Evolutionary conservation across 1,284 basidiomycete genomes (phyloP).

Genomic region (Cryptococcus hybrid): DNA sequence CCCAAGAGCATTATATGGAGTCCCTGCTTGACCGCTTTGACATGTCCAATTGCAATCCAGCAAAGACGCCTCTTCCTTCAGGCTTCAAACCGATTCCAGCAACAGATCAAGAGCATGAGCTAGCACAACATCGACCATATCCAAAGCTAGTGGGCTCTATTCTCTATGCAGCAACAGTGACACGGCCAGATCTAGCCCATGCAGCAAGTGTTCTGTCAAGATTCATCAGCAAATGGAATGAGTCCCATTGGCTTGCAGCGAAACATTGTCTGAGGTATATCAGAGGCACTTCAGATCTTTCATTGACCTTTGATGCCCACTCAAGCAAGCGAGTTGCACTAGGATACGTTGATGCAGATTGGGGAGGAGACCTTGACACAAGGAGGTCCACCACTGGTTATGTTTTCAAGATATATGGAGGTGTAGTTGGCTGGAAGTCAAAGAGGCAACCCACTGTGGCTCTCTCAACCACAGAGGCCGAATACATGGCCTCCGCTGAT

Average conservation of each 20-base stretch:
- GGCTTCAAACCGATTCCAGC: not conserved
- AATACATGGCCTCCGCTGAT: conserved; percentile 12
- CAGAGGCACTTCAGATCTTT: too few species aligned
- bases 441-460: conserved; percentile 26
- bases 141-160: conserved; percentile 13
- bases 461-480: conserved; percentile 13
- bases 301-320: conserved; percentile 11
- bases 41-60: conserved; percentile 14
- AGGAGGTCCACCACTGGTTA: conserved; percentile 31
- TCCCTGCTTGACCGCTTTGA: conserved; percentile 18
- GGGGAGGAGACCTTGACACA: conserved; percentile 9
- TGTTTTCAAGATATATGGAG: conserved; percentile 20
- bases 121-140: conserved; percentile 10
- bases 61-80: not conserved
- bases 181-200: conserved; percentile 22
- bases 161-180: conserved; percentile 7
- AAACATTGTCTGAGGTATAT: too few species aligned
- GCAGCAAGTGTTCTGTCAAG: conserved; percentile 6
- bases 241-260: too few species aligned
- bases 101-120: conserved; percentile 6
- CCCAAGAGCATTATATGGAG: conserved; percentile 20
- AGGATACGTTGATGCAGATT: conserved; percentile 6
- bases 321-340: conserved; percentile 13
- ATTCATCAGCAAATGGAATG: too few species aligned
- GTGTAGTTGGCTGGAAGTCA: conserved; percentile 20